These are phyloP conservation scores for Stellera chamaejasme DNA, from an alignment of 345 rosid genomes.

Conservation along the genomic window DNA sequence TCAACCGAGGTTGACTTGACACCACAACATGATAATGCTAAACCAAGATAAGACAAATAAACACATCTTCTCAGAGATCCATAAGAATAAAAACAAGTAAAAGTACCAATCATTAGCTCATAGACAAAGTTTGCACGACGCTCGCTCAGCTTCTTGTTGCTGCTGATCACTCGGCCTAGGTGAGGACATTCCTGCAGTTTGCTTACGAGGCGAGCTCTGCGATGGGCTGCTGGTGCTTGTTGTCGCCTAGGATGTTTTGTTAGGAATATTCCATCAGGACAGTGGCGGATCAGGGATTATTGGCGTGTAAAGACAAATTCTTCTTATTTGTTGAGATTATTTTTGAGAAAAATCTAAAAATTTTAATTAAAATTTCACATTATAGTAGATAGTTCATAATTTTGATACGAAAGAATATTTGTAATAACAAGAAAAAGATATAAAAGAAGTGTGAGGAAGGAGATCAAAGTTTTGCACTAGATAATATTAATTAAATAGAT, in stretches of 20 bases:
- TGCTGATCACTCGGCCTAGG: slow-evolving; percentile 47
- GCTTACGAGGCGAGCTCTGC: slow-evolving; percentile 22
- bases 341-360: too few relatives aligned
- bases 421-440: too few relatives aligned
- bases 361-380: too few relatives aligned
- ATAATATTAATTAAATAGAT: too few relatives aligned
- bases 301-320: too few relatives aligned
- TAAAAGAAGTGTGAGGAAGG: too few relatives aligned
- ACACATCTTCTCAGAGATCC: not conserved
- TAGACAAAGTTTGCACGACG: slow-evolving; percentile 85
- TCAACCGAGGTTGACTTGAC: not conserved
- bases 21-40: not conserved
- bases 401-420: too few relatives aligned
- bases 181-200: slow-evolving; percentile 32
- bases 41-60: not conserved
- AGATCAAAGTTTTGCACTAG: too few relatives aligned
- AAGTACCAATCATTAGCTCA: slow-evolving; percentile 91
- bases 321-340: too few relatives aligned
- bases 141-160: slow-evolving; percentile 64
- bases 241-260: slow-evolving; percentile 87
- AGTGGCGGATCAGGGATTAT: too few relatives aligned
- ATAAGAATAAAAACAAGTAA: not conserved
- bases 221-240: slow-evolving; percentile 26
- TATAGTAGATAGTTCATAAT: too few relatives aligned
- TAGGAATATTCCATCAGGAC: slow-evolving; percentile 91